Evolutionary conservation across 768 basidiomycete genomes (phyloP), one percentile per base, ranked within the genome.

Genomic region (Macrolepiota dolichaula): DNA sequence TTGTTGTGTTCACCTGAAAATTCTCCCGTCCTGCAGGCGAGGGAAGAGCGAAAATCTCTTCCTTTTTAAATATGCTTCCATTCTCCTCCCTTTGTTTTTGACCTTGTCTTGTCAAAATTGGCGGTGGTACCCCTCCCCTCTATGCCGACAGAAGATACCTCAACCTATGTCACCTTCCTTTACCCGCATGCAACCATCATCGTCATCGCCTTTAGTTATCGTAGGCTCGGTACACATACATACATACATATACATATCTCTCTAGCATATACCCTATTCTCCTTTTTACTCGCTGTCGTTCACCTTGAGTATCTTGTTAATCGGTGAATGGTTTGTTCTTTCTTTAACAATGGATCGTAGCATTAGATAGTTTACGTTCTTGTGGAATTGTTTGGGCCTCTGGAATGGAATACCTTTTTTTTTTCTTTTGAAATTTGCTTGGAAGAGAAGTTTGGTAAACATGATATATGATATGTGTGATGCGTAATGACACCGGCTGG

Each of bases 231-330:
- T 61, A 54, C 52, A 42, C 42, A 55, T 25, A 54, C 27, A n/a
- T n/a, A 29, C 47, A 24, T 49, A 56, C 55, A 35, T 29, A 58
- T 58, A 59, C 50, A 59, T 52, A 59, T 49, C 37, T 44, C 57
- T 17, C 49, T 59, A 59, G 52, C 59, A 61, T 61, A 61, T 61
- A 61, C 59, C 59, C 51, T 61, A 61, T 49, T 38, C 1, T 54
- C 10, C 53, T 25, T 38, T 7, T 47, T 22, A 11, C 24, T 49
- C 19, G 42, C 37, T 49, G 51, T 22, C 42, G 25, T 55, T 37
- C 35, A 10, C 36, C 22, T 38, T 50, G 29, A 47, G 49, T 22
- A 37, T 51, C 51, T 55, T 53, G 35, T 53, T 53, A 36, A 36
- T 13, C n/a, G 17, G 19, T 37, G 35, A 24, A 25, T 6, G 24